Evolutionary conservation across 495 filamentous ascomycete species (phyloP).

Genomic region (Tuber aestivum): DNA sequence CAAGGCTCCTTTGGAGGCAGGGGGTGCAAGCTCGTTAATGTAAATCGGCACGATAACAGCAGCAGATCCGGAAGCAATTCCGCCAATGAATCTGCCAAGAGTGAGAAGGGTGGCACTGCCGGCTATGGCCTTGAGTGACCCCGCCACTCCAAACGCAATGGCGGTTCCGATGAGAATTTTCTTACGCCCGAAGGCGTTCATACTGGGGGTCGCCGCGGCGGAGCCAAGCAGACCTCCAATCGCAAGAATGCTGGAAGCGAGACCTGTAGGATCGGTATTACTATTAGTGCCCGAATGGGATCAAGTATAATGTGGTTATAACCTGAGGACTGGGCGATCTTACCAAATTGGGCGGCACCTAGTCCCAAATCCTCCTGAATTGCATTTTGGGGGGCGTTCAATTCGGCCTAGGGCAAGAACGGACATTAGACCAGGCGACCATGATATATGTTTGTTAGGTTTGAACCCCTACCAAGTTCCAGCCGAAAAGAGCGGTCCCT

Average conservation of each 20-base stretch:
- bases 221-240: constrained; percentile 82
- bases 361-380: constrained; percentile 50
- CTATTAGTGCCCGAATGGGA: too few species aligned
- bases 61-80: constrained; percentile 75
- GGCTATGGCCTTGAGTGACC: constrained; percentile 65
- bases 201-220: constrained; percentile 64
- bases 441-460: not conserved
- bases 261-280: constrained; percentile 18
- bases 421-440: constrained; percentile 8
- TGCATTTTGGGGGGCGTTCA: constrained; percentile 88
- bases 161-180: constrained; percentile 65
- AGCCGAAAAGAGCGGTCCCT: constrained; percentile 77
- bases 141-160: constrained; percentile 68
- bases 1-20: constrained; percentile 70
- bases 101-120: constrained; percentile 60
- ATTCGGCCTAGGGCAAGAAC: constrained; percentile 62
- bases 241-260: constrained; percentile 85
- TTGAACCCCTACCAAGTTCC: constrained; percentile 63
- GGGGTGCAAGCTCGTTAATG: constrained; percentile 89
- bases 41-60: constrained; percentile 93
- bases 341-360: constrained; percentile 59
- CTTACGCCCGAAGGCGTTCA: constrained; percentile 66
- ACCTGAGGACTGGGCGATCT: too few species aligned
- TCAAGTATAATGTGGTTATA: too few species aligned
- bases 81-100: constrained; percentile 70